These are phyloP conservation scores for Epichloe amarillans DNA, from an alignment of 2,329 filamentous ascomycete genomes.

Conservation along the genomic window DNA sequence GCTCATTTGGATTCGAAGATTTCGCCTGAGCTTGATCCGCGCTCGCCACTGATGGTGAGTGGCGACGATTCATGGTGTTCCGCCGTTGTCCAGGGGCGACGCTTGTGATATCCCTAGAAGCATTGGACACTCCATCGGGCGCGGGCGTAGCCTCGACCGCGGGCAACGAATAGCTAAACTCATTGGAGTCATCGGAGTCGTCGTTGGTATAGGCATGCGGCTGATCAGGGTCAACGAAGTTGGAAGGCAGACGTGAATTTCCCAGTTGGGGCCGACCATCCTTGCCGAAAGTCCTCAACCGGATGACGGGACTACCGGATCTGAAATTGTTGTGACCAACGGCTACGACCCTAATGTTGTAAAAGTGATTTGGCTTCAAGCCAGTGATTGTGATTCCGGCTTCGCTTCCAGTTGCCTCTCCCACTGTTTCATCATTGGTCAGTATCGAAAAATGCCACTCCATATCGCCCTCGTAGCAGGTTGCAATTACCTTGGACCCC, in stretches of 20 bases:
- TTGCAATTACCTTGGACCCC: constrained; percentile 63
- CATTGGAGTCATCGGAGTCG: constrained; percentile 31
- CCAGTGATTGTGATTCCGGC: constrained; percentile 75
- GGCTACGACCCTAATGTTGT: constrained; percentile 85
- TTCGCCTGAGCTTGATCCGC: constrained; percentile 35
- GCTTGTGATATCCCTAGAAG: constrained; percentile 51
- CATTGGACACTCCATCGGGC: constrained; percentile 45
- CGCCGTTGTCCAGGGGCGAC: constrained; percentile 22
- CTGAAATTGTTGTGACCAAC: constrained; percentile 89
- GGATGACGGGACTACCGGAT: constrained; percentile 72
- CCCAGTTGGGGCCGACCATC: constrained; percentile 50
- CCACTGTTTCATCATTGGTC: constrained; percentile 40
- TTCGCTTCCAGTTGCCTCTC: constrained; percentile 51
- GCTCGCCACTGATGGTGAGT: constrained; percentile 57
- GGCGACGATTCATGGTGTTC: constrained; percentile 56
- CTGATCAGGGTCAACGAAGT: constrained; percentile 40
- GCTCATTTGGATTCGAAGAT: constrained; percentile 34
- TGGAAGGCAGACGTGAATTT: constrained; percentile 41
- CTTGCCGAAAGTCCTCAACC: constrained; percentile 61
- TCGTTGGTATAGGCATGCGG: constrained; percentile 26
- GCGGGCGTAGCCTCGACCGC: constrained; percentile 48
- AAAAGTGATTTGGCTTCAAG: constrained; percentile 74
- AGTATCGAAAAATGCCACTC: not conserved
- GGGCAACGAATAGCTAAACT: constrained; percentile 36
- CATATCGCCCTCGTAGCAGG: not conserved